Conservation (phyloP, 73 alveolate species). For the Paraurostyla sp. region DNA sequence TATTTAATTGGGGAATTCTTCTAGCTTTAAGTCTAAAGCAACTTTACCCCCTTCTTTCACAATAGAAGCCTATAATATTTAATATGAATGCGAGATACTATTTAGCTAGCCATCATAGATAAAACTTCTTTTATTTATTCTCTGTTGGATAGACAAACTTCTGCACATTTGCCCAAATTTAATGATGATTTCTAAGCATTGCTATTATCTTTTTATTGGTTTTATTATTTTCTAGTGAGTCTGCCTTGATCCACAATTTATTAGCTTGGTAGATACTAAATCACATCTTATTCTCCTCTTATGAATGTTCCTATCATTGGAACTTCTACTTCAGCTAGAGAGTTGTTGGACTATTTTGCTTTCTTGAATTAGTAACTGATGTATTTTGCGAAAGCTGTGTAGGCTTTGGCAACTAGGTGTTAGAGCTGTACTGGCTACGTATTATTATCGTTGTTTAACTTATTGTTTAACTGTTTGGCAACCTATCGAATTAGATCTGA, state of each 20-base stretch:
- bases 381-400: slow-evolving; percentile 28
- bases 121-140: not conserved
- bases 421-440: not conserved
- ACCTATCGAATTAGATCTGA: not conserved
- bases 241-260: not conserved
- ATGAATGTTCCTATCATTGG: not conserved
- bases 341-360: not conserved
- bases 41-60: not conserved
- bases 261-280: not conserved
- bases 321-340: not conserved
- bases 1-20: not conserved
- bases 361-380: slow-evolving; percentile 2
- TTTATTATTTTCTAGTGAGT: not conserved
- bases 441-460: not conserved
- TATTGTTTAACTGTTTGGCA: not conserved
- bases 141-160: slow-evolving; percentile 8
- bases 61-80: not conserved
- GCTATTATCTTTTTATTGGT: not conserved
- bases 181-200: not conserved
- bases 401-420: not conserved
- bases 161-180: slow-evolving; percentile 38
- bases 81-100: not conserved
- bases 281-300: not conserved
- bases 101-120: not conserved
- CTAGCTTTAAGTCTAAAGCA: not conserved